These are phyloP conservation scores for Capsella rubella DNA, from an alignment of 441 rosid species.

Conservation along the genomic window DNA sequence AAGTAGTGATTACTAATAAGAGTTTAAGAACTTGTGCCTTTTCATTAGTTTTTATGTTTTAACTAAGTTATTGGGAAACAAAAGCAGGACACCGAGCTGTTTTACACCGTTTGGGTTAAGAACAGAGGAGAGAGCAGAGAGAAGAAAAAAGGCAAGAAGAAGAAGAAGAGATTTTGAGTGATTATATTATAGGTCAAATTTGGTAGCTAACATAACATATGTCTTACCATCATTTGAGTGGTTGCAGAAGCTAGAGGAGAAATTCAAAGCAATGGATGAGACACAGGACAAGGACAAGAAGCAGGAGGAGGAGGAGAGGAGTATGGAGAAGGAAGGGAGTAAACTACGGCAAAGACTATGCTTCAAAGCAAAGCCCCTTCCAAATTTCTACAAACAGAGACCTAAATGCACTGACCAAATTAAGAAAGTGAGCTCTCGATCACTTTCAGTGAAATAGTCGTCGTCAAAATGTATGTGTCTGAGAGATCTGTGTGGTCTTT, in stretches of 20 bases:
- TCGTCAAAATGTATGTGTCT: conserved; percentile 1
- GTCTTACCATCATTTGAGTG: neutral
- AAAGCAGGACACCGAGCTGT: conserved; percentile 67
- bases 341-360: conserved; percentile 70
- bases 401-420: conserved; percentile 47
- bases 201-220: neutral
- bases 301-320: conserved; percentile 51
- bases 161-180: neutral
- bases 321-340: conserved; percentile 67
- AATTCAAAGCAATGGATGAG: conserved; percentile 63
- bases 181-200: neutral
- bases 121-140: conserved; percentile 86
- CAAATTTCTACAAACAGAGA: conserved; percentile 75
- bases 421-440: conserved; percentile 51
- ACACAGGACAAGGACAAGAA: conserved; percentile 46
- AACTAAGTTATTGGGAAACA: conserved; percentile 47
- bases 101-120: conserved; percentile 74
- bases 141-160: conserved; percentile 61
- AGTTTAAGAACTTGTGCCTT: neutral
- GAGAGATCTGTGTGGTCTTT: conserved; percentile 12
- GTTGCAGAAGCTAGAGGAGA: conserved; percentile 84
- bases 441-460: neutral
- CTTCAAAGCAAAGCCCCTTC: conserved; percentile 92
- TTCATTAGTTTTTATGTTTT: neutral
- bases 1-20: conserved; percentile 39